Conservation (phyloP, 1,284 basidiomycete genomes). For the Fomitopsis betulina region DNA sequence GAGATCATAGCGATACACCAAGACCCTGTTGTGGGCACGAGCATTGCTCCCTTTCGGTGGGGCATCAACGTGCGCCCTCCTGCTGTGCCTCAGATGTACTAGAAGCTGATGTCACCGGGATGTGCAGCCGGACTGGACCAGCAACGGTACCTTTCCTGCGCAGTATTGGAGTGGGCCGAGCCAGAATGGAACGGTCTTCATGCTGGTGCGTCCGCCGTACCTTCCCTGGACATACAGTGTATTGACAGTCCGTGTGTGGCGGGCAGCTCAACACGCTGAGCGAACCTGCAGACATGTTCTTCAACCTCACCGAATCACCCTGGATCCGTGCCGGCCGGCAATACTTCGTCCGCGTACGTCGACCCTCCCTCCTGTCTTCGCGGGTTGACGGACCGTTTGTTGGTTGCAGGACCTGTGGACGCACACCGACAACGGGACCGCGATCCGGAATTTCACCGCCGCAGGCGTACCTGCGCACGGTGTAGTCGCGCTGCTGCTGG, state of each 20-base stretch:
- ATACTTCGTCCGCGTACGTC: conserved; percentile 50
- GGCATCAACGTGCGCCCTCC: conserved; percentile 41
- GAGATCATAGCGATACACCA: conserved; percentile 67
- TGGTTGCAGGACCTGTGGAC: conserved; percentile 53
- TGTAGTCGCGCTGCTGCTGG: conserved; percentile 57
- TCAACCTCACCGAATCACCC: conserved; percentile 61
- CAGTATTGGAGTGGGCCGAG: conserved; percentile 47
- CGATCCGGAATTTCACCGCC: conserved; percentile 57
- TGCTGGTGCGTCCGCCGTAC: conserved; percentile 28
- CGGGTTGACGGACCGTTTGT: not conserved
- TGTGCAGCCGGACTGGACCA: conserved; percentile 40
- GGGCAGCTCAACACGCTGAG: conserved; percentile 37
- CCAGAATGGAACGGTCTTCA: conserved; percentile 38
- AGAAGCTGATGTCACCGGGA: conserved; percentile 16
- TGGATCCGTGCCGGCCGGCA: conserved; percentile 62
- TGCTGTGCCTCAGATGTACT: not conserved
- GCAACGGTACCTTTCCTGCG: conserved; percentile 37
- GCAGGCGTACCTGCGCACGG: conserved; percentile 58
- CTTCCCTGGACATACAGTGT: not conserved
- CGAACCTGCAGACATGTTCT: conserved; percentile 48
- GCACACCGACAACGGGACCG: conserved; percentile 62
- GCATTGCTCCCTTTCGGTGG: conserved; percentile 62
- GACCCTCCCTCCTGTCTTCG: not conserved
- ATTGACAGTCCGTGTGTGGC: not conserved
- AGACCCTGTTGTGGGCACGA: conserved; percentile 53